Evolutionary conservation across 2,329 filamentous ascomycete species (phyloP), one percentile per base, ranked within the genome.

Genomic region (Trichoderma aggressivum): DNA sequence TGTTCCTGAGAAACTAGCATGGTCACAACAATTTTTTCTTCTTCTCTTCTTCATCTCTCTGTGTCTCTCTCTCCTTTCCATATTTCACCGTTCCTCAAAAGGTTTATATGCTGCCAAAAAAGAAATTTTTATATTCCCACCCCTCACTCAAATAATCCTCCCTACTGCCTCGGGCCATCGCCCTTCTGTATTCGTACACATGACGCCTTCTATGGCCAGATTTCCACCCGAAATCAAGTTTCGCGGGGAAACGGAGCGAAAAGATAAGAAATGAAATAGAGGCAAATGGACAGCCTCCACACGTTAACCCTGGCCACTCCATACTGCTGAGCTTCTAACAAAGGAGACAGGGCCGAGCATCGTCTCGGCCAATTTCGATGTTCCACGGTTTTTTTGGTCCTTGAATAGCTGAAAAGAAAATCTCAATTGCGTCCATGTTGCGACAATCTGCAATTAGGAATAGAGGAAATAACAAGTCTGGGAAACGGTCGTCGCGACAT

Each of bases 181-280:
- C 71, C 72, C 71, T 74, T 71, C 68, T 71, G 72, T 74, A 69
- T 61, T 75, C 71, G 71, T 76, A 77, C 74, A 76, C 65, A 43
- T 59, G 66, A 53, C 58, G 66, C 70, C 73, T 61, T 66, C 70
- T 66, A 59, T 63, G 58, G 59, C 68, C 26, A 34, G 18, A 50
- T 47, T 43, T 28, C 28, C 65, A 60, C 39, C 56, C 24, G 16
- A 18, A 32, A 60, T 50, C 43, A 21, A 69, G 14, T 14, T 61
- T 34, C n/a, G 7, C 26, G 11, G n/a, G 50, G 56, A 53, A 16
- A 26, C n/a, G 14, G 16, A 69, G 53, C 18, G 12, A 32, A 69
- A 28, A 43, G 47, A 53, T 18, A 7, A 67, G 14, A 68, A 24
- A 60, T 10, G 6, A 28, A 30, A 61, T 47, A 24, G 30, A 53